Percentiles rank a stretch among this genome's conserved stretches.
These are phyloP conservation scores for Fragaria iinumae DNA, from an alignment of 306 rosid genomes.

Conservation along the genomic window DNA sequence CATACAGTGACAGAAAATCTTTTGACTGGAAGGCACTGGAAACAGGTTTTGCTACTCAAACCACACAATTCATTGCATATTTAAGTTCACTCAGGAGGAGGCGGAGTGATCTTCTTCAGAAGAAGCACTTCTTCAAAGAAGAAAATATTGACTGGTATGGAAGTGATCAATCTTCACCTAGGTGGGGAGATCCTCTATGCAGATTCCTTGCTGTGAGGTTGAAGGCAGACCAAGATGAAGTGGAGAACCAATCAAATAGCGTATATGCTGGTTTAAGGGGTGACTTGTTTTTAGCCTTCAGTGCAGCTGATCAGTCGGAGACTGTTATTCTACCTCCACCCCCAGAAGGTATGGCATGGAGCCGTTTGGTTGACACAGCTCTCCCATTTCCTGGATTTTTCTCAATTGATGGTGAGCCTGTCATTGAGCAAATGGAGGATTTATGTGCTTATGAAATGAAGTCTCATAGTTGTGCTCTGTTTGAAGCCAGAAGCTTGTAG, in stretches of 20 bases:
- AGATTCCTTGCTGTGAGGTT: conserved; percentile 77
- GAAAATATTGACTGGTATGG: conserved; percentile 78
- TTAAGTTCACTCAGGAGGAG: conserved; percentile 60
- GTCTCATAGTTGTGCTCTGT: conserved; percentile 67
- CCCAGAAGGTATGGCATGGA: conserved; percentile 62
- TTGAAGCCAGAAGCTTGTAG: conserved; percentile 54
- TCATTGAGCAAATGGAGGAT: conserved; percentile 36
- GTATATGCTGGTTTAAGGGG: conserved; percentile 36
- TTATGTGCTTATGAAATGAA: conserved; percentile 47
- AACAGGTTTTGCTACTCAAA: conserved; percentile 71
- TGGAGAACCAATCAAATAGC: conserved; percentile 21
- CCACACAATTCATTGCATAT: conserved; percentile 57
- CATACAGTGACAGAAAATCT: conserved; percentile 44
- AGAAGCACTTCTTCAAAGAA: conserved; percentile 58
- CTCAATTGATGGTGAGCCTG: conserved; percentile 44
- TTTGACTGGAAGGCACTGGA: conserved; percentile 62
- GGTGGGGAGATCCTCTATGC: conserved; percentile 71
- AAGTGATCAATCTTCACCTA: conserved; percentile 55
- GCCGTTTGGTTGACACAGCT: conserved; percentile 71
- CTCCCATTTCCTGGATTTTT: conserved; percentile 86
- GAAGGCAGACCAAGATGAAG: conserved; percentile 45
- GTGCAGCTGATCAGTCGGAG: conserved; percentile 62
- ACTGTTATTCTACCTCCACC: conserved; percentile 50
- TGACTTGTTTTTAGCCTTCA: conserved; percentile 63
- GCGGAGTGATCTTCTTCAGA: conserved; percentile 65